Conservation (phyloP, 179 eudicot species). For the Heliamphora pulchella region DNA sequence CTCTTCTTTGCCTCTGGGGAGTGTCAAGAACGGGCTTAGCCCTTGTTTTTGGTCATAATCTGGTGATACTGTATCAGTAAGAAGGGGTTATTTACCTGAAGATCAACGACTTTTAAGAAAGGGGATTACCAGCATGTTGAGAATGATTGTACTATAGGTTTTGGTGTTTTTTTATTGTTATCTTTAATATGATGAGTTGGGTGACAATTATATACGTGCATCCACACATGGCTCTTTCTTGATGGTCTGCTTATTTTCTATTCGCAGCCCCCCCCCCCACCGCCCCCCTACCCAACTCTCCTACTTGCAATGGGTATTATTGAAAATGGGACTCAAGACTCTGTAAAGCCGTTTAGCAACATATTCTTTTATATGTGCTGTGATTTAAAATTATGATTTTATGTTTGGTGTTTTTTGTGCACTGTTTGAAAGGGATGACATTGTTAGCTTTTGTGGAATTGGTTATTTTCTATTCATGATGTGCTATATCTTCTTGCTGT, state of each 20-base stretch:
- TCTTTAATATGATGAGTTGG: too few species aligned
- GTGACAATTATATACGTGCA: too few species aligned
- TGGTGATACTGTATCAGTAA: neutral
- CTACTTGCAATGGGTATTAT: neutral
- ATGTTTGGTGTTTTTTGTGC: neutral
- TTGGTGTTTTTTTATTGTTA: too few species aligned
- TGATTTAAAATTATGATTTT: neutral
- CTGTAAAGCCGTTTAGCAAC: neutral
- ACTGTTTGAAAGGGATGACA: neutral
- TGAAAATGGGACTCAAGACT: neutral
- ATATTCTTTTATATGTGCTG: neutral
- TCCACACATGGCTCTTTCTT: too few species aligned
- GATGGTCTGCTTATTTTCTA: too few species aligned
- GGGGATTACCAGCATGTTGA: too few species aligned
- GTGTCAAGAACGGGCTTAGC: neutral
- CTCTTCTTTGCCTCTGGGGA: neutral
- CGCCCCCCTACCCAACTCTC: too few species aligned
- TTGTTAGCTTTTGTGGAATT: too few species aligned
- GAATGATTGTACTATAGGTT: too few species aligned
- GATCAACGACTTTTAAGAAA: neutral
- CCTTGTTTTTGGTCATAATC: neutral
- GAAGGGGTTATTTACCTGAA: neutral
- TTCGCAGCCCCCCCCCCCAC: too few species aligned
- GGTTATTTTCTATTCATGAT: neutral
- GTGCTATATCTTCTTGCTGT: neutral